Conservation (phyloP, 140 eudicot genomes). For the Anethum foeniculum region DNA sequence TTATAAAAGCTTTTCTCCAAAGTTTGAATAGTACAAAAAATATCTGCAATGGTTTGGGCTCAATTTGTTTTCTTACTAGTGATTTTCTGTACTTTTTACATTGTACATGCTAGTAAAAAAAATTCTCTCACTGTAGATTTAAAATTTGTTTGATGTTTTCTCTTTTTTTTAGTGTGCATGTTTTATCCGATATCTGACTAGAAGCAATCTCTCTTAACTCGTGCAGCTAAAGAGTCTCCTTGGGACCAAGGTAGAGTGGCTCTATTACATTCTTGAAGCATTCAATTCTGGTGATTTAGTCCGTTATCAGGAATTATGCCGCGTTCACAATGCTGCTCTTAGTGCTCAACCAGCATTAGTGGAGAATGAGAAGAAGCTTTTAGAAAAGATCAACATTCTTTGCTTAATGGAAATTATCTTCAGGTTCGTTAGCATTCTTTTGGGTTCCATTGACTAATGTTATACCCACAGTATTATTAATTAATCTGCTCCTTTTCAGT, state of each 20-base stretch:
- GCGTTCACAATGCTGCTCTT: constrained; percentile 68
- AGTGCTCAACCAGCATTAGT: constrained; percentile 84
- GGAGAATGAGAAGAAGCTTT: constrained; percentile 78
- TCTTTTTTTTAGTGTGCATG: not conserved
- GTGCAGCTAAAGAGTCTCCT: constrained; percentile 72
- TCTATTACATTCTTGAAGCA: constrained; percentile 80
- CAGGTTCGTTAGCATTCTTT: constrained; percentile 35
- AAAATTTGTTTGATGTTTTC: not conserved
- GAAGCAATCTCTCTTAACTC: not conserved
- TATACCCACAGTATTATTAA: not conserved
- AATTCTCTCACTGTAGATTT: not conserved
- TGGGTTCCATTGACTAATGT: not conserved
- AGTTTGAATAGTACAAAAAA: not conserved
- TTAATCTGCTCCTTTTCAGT: constrained; percentile 37
- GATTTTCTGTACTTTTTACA: not conserved
- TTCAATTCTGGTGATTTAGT: constrained; percentile 85
- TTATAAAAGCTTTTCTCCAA: not conserved
- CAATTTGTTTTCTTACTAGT: not conserved
- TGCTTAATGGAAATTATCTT: constrained; percentile 95
- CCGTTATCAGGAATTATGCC: constrained; percentile 82
- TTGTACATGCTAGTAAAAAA: not conserved
- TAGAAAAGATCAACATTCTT: constrained; percentile 89
- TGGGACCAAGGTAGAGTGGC: constrained; percentile 93
- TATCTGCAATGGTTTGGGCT: not conserved
- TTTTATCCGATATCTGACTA: not conserved